phyloP scores from a whole-genome alignment of 331 rosid species.

The Quercus lobata region DNA sequence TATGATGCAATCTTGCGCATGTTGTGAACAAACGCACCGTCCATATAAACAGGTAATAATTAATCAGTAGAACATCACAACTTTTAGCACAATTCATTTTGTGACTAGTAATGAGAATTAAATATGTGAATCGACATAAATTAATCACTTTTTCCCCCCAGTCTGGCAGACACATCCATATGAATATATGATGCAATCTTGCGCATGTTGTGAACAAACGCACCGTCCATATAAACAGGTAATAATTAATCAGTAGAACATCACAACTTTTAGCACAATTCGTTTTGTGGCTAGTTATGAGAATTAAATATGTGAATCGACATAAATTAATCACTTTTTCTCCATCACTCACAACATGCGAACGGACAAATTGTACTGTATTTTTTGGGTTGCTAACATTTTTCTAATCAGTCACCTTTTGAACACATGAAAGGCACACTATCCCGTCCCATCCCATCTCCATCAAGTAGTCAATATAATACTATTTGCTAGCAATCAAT shows the following conservation, averaged over 20 bases:
- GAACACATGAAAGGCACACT: background rate
- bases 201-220: background rate
- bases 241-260: background rate
- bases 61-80: too few species aligned
- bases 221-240: background rate
- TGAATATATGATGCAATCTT: background rate
- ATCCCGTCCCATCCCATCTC: background rate
- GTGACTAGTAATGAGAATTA: too few species aligned
- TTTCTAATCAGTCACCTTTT: background rate
- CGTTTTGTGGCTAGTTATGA: too few species aligned
- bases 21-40: background rate
- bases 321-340: too few species aligned
- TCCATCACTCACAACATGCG: fast-evolving
- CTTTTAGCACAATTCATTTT: too few species aligned
- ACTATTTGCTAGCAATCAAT: background rate
- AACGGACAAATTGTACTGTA: fast-evolving
- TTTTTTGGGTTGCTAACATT: too few species aligned
- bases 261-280: too few species aligned
- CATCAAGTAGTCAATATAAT: background rate
- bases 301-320: too few species aligned
- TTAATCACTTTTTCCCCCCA: background rate
- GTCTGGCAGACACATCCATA: background rate
- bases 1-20: background rate
- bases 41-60: background rate
- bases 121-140: too few species aligned